A percentile compares a stretch with the other conserved stretches of the same genome.
phyloP scores from a whole-genome alignment of 768 basidiomycete genomes.

The Phanerochaete sordida region DNA sequence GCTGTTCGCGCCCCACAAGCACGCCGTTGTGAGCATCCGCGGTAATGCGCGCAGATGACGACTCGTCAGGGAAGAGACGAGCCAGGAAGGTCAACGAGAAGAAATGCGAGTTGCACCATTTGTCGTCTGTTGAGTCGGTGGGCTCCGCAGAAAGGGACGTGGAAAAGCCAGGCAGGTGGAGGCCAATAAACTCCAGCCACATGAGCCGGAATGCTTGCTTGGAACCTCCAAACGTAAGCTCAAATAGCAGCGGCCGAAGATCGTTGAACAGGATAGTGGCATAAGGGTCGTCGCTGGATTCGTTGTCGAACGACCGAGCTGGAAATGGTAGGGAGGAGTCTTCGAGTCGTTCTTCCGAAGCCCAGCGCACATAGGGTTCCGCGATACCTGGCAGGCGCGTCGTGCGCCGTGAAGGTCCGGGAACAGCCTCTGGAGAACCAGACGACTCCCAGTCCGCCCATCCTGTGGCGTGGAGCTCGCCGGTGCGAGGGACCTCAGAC shows the following conservation, averaged over 20 bases:
- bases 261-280: constrained; percentile 71
- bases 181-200: constrained; percentile 70
- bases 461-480: constrained; percentile 62
- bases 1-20: constrained; percentile 61
- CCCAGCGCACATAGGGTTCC: constrained; percentile 73
- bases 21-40: constrained; percentile 65
- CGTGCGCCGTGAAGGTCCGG: constrained; percentile 10
- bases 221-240: constrained; percentile 38
- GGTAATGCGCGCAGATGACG: constrained; percentile 30
- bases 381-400: constrained; percentile 22
- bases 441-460: constrained; percentile 63
- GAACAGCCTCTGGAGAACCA: constrained; percentile 33
- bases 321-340: constrained; percentile 48
- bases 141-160: constrained; percentile 31
- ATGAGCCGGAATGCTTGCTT: constrained; percentile 59
- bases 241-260: constrained; percentile 52
- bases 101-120: constrained; percentile 57
- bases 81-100: constrained; percentile 41
- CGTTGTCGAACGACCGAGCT: constrained; percentile 49
- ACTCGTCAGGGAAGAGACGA: constrained; percentile 47
- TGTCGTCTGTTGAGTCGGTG: constrained; percentile 55
- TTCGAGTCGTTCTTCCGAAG: constrained; percentile 45
- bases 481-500: constrained; percentile 70
- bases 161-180: constrained; percentile 67
- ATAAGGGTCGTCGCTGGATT: constrained; percentile 62